phyloP scores from a whole-genome alignment of 2,329 filamentous ascomycete species.

The Ophiostoma tasmaniense region DNA sequence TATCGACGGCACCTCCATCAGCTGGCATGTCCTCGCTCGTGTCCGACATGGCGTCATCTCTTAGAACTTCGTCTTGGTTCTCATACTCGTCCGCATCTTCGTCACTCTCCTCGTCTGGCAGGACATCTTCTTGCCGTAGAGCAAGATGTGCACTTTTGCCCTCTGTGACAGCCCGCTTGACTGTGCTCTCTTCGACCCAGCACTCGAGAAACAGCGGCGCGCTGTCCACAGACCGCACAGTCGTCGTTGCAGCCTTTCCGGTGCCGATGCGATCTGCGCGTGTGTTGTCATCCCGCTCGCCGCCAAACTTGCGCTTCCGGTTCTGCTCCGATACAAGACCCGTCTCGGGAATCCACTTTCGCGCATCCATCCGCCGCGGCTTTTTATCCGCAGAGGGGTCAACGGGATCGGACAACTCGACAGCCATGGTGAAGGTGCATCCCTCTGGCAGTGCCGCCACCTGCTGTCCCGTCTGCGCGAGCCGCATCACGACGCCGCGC shows the following conservation, averaged over 20 bases:
- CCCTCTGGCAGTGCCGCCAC: conserved; percentile 50
- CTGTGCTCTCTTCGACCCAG: conserved; percentile 52
- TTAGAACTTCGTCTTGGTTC: not conserved
- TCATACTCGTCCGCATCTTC: not conserved
- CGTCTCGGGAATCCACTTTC: conserved; percentile 11
- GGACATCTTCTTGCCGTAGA: not conserved
- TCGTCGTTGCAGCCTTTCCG: conserved; percentile 31
- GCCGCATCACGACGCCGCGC: conserved; percentile 54
- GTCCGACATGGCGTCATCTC: not conserved
- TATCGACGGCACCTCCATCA: not conserved
- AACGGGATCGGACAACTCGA: conserved; percentile 48
- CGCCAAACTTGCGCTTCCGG: conserved; percentile 8
- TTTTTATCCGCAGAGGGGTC: too few species aligned
- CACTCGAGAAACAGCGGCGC: conserved; percentile 57
- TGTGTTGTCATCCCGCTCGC: conserved; percentile 11
- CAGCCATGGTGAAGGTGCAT: conserved; percentile 67
- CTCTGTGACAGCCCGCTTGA: conserved; percentile 6
- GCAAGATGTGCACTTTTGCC: not conserved
- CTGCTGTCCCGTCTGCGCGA: conserved; percentile 51
- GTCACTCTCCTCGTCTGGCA: not conserved
- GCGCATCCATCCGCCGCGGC: conserved; percentile 2
- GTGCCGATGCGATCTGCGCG: conserved; percentile 16
- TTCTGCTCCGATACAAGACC: not conserved
- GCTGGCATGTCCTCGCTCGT: not conserved
- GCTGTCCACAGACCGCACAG: conserved; percentile 46